Base-by-base conservation (phyloP, 768 basidiomycete genomes). In the Phlebiopsis gigantea region DNA sequence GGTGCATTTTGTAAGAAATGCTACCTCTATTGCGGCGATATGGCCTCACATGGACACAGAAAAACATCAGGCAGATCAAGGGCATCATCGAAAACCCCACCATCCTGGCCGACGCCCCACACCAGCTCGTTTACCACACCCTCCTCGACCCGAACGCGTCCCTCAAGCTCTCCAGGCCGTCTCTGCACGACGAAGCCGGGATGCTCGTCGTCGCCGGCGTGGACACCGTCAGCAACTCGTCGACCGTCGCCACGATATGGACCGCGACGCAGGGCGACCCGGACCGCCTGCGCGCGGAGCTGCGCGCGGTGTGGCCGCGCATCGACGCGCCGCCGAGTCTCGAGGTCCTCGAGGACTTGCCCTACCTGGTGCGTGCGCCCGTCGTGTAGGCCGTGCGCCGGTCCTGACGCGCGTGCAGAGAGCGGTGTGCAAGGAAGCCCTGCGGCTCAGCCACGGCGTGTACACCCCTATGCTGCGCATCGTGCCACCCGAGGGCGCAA, bases 401-500 rank as follows among this genome's bases (percentile, higher is more conserved):
- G 7, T 2, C 14, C 30, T 24, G 14, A 48, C 26, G 7, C 14
- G 17, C 14, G 50, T 5, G 8, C 50, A 79, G 79, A 75, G 73
- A 1, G 77, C 77, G 5, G 75, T 79, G 28, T 69, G 79, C 28
- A 78, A 78, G 56, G 78, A 80, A 62, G 69, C 76, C 0, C 67
- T 79, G 44, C 67, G 79, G 24, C 67, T 78, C 59, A 67, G 71
- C 25, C 71, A 73, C 55, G 76, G 77, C 9, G 63, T 74, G 2
- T 68, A 73, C 12, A 71, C 65, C 1, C 72, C 73, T 5, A 65
- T 77, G 34, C 71, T 76, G 17, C 68, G 78, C 29, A 63, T 78
- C 26, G 72, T 78, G 5, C 72, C 72, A 2, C 68, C 67, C 3
- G 57, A 63, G 15, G 69, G 68, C 24, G 62, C 71, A 0, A 58